A percentile compares a stretch with the other conserved stretches of the same genome.
These are phyloP conservation scores for Epithemia pelagica DNA, from an alignment of 108 stramenopile species.

Conservation along the genomic window DNA sequence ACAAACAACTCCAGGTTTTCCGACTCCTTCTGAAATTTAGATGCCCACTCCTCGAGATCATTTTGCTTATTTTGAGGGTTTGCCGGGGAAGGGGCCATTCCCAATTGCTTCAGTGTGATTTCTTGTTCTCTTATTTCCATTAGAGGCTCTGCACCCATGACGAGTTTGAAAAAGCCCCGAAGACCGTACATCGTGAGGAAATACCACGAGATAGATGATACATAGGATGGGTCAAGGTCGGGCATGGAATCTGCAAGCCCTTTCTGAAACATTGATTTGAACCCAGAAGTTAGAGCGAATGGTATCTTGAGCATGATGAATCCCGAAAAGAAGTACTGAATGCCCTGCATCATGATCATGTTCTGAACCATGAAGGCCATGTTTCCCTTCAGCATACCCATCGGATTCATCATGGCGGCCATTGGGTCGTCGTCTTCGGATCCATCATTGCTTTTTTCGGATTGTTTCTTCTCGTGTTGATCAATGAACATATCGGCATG, in stretches of 20 bases:
- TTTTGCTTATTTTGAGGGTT: slow-evolving; percentile 26
- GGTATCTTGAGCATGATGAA: slow-evolving; percentile 95
- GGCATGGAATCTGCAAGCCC: slow-evolving; percentile 77
- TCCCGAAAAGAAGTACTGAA: slow-evolving; percentile 91
- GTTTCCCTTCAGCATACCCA: slow-evolving; percentile 85
- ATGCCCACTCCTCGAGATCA: slow-evolving; percentile 29
- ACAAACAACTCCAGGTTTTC: slow-evolving; percentile 82
- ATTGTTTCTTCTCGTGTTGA: slow-evolving; percentile 20
- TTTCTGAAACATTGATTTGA: slow-evolving; percentile 97
- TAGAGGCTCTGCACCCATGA: slow-evolving; percentile 75
- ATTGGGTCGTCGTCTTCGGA: slow-evolving; percentile 35
- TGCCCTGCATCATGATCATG: slow-evolving; percentile 99
- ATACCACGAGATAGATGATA: slow-evolving; percentile 89
- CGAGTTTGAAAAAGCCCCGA: slow-evolving; percentile 83
- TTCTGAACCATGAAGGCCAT: slow-evolving; percentile 97
- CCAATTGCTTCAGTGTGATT: slow-evolving; percentile 43
- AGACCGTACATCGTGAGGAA: slow-evolving; percentile 97
- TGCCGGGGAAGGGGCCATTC: slow-evolving; percentile 24
- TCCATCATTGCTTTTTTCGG: slow-evolving; percentile 27
- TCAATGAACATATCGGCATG: slow-evolving; percentile 35
- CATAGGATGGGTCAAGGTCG: slow-evolving; percentile 92
- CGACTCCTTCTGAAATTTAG: slow-evolving; percentile 56
- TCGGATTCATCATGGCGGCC: slow-evolving; percentile 36
- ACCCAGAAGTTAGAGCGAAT: slow-evolving; percentile 89
- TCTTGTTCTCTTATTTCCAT: slow-evolving; percentile 51